These are phyloP conservation scores for Trichoderma endophyticum DNA, from an alignment of 2,329 filamentous ascomycete genomes.

Conservation along the genomic window DNA sequence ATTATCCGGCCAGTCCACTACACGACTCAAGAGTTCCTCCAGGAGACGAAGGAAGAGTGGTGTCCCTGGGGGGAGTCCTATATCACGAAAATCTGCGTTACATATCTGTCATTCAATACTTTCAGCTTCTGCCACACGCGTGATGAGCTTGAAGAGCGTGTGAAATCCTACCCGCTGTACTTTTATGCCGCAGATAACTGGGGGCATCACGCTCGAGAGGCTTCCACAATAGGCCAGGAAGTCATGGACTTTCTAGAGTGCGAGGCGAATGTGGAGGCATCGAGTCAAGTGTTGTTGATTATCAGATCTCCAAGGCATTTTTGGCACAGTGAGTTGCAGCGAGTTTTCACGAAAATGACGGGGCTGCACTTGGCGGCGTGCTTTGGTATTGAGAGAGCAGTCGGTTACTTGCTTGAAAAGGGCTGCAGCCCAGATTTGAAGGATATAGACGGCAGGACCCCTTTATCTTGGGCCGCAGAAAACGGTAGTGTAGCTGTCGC, in stretches of 20 bases:
- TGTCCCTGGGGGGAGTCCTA: slow-evolving; percentile 31
- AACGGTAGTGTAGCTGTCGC: neutral
- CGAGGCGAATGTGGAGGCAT: neutral
- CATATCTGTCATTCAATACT: slow-evolving; percentile 38
- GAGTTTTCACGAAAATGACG: too few species aligned
- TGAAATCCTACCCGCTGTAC: neutral
- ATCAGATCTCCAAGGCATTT: too few species aligned
- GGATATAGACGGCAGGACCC: neutral
- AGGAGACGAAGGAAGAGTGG: slow-evolving; percentile 27
- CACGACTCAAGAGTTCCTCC: slow-evolving; percentile 45
- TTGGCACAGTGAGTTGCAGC: too few species aligned
- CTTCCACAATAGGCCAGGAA: neutral
- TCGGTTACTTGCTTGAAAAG: neutral
- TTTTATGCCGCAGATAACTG: slow-evolving; percentile 4
- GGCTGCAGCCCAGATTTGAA: neutral
- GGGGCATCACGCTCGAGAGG: neutral
- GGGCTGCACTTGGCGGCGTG: neutral
- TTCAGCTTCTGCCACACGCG: too few species aligned
- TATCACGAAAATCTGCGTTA: slow-evolving; percentile 33
- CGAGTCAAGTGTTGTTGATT: neutral
- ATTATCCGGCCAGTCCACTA: slow-evolving; percentile 44
- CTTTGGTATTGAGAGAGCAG: neutral
- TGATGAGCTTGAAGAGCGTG: too few species aligned
- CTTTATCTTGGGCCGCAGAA: neutral
- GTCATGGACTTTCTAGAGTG: neutral